phyloP scores from a whole-genome alignment of 148 eudicot genomes.

The Spergularia bocconei region DNA sequence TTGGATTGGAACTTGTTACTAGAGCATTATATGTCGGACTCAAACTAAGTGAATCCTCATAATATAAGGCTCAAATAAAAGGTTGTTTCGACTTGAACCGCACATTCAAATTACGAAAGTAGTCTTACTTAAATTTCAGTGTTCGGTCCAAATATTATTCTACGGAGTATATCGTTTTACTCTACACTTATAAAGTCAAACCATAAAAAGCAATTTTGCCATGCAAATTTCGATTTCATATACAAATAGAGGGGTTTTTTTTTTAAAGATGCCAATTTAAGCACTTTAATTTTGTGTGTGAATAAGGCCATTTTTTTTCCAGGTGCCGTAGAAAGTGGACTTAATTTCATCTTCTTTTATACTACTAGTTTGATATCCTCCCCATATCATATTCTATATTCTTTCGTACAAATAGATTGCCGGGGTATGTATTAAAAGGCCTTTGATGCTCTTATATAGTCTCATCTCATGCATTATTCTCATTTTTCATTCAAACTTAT shows the following conservation, averaged over 20 bases:
- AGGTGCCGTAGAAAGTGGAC: conserved; percentile 38
- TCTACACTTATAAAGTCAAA: not conserved
- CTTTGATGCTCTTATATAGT: not conserved
- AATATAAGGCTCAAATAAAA: no score
- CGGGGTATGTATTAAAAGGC: not conserved
- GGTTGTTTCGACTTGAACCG: no score
- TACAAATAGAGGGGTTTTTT: no score
- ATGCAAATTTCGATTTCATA: not conserved
- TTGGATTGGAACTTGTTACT: no score
- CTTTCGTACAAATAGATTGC: not conserved
- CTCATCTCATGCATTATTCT: conserved; percentile 1
- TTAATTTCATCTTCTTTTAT: conserved; percentile 22
- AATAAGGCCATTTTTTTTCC: conserved; percentile 21
- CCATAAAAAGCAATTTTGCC: not conserved
- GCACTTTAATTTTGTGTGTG: conserved; percentile 18
- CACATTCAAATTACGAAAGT: no score
- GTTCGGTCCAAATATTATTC: no score
- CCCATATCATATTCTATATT: conserved; percentile 10
- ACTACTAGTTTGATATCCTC: conserved; percentile 18
- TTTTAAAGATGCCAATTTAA: no score
- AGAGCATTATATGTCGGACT: no score
- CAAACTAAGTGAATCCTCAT: no score
- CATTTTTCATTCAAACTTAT: not conserved
- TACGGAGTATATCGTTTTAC: no score
- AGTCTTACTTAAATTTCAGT: no score